Percentiles rank a stretch among this genome's conserved stretches.
Conservation (phyloP, 1,284 basidiomycete species). For the Malassezia globosa region DNA sequence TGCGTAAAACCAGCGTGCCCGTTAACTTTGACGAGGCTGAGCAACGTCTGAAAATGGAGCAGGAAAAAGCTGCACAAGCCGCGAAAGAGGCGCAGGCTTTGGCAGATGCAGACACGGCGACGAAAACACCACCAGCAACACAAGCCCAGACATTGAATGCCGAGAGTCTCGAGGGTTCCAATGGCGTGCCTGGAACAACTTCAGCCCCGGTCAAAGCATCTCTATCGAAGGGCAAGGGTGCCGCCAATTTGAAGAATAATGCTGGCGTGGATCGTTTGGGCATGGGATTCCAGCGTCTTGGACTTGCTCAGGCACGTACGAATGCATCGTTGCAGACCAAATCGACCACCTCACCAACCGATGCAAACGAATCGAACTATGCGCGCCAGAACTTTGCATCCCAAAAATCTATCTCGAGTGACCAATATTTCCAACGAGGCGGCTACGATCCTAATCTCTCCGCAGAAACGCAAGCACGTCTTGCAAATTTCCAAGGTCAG, state of each 20-base stretch:
- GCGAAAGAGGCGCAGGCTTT: conserved; percentile 19
- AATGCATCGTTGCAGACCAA: conserved; percentile 25
- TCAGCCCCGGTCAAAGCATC: background rate
- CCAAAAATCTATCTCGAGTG: conserved; percentile 81
- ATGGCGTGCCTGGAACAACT: background rate
- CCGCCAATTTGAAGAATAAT: conserved; percentile 47
- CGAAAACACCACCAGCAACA: conserved; percentile 15
- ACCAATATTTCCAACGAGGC: conserved; percentile 91
- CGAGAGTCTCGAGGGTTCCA: background rate
- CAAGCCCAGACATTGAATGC: background rate
- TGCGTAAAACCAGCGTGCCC: conserved; percentile 32
- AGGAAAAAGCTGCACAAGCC: conserved; percentile 16
- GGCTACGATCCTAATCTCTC: conserved; percentile 66
- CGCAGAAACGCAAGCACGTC: conserved; percentile 67
- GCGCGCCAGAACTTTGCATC: conserved; percentile 81
- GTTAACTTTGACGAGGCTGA: conserved; percentile 45
- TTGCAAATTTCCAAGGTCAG: conserved; percentile 79
- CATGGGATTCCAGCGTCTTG: conserved; percentile 72
- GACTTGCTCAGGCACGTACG: conserved; percentile 52
- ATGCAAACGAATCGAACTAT: conserved; percentile 55
- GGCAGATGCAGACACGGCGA: conserved; percentile 22
- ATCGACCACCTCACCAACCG: conserved; percentile 9
- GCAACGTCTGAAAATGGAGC: conserved; percentile 37
- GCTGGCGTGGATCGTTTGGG: conserved; percentile 58
- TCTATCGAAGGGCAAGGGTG: conserved; percentile 12